Evolutionary conservation across 75 land plant species (phyloP), one percentile per base, ranked within the genome.

Genomic region (Picea sitchensis): DNA sequence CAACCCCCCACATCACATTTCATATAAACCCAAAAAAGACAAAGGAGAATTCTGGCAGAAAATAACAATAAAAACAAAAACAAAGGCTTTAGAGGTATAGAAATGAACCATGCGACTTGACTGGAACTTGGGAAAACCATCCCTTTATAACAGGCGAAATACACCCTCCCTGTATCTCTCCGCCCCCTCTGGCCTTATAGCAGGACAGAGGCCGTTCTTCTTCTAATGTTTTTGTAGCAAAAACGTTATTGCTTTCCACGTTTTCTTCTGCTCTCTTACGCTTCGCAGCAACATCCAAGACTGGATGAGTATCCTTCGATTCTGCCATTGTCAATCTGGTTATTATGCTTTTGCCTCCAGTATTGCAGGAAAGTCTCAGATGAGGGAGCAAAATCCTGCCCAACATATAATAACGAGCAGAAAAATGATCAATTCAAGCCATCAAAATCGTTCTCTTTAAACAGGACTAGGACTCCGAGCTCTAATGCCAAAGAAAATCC

Each of bases 121-220:
- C 4, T n/a, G n/a, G 20, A 23, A 44, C 1, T n/a, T 47, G 20
- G 73, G 23, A 38, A 36, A 71, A 71, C 73, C 73, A 71, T n/a
- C 73, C 73, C 38, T 44, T 44, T 44, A 71, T 71, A 21, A 71
- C 73, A 8, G 73, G n/a, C 13, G 73, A 71, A 41, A 71, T 71
- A n/a, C 73, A 71, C 9, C 73, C 73, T 20, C 73, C 54, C 23
- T 71, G 23, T 20, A 36, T 21, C 51, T 38, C 23, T 14, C 51
- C 73, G 20, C 73, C 73, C 36, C 51, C 44, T 18, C 51, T 47
- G 18, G 38, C 44, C 36, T 71, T 47, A 71, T 23, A 2, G 41
- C 73, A 41, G 11, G n/a, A 47, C 44, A 38, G 44, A 18, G 41
- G 38, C 23, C 38, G 18, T 41, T 41, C 17, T 34, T 67, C 20